Evolutionary conservation across 352 stramenopile species (phyloP), one percentile per base, ranked within the genome.

Genomic region (Pythium dissotocum): DNA sequence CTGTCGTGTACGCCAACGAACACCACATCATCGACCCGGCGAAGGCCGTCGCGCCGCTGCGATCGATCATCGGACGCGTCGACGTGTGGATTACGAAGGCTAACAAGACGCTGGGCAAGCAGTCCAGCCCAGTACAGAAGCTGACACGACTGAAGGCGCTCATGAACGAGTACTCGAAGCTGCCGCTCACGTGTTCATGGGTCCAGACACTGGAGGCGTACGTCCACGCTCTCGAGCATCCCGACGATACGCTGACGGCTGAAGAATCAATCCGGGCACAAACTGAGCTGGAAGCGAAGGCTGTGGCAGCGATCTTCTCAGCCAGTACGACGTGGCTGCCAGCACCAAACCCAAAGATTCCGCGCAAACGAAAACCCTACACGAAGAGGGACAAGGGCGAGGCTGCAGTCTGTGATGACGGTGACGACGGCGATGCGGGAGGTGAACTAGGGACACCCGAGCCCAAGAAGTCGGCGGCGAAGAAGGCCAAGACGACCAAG

Each of bases 121-220:
- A 77, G 42, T 60, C 72, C 6, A 90, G 61, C 57, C 86, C 83
- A 60, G 65, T 79, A 18, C 87, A 94, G 49, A 85, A 85, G 12
- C 42, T 88, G 21, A 67, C 81, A 2, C 77, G 84, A 3, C 63
- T 95, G 49, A 93, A 94, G 56, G 59, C 79, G 30, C 68, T 95
- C 14, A 71, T 95, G 71, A 96, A 95, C 65, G 88, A 96, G 61
- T 96, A 96, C 73, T 90, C 87, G 33, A 96, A 96, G 70, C 79
- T 96, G 14, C 88, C 88, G 16, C 63, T 96, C 24, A 94, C 88
- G 13, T 94, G 76, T 54, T 57, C 83, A 13, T 79, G 72, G 69
- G 65, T 79, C 13, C 46, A 56, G 21, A 85, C 64, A 32, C 30
- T 74, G 24, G 81, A 75, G 53, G 54, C 59, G 16, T 79, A 72